Percentiles rank a stretch among this genome's conserved stretches.
Conservation (phyloP, 805 yeast species). For the Candida ortonii region DNA sequence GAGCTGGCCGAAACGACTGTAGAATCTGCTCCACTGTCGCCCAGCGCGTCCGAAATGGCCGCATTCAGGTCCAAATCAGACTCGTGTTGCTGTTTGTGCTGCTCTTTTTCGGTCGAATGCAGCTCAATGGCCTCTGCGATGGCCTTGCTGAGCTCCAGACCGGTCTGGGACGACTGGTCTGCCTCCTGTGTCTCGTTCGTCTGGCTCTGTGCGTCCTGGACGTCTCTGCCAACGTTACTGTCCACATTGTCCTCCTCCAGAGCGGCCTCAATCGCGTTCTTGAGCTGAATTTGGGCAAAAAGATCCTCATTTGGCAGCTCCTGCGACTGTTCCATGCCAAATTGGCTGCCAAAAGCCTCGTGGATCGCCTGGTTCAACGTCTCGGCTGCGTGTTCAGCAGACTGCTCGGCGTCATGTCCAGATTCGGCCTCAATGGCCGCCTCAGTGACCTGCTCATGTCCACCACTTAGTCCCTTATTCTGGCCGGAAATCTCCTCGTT, state of each 20-base stretch:
- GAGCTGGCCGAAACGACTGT: slow-evolving; percentile 1
- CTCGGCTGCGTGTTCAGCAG: slow-evolving; percentile 10
- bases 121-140: slow-evolving; percentile 25
- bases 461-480: background rate
- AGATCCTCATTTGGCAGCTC: slow-evolving; percentile 11
- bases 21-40: slow-evolving; percentile 1
- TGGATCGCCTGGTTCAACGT: slow-evolving; percentile 24
- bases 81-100: slow-evolving; percentile 2
- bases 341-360: slow-evolving; percentile 24
- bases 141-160: slow-evolving; percentile 22
- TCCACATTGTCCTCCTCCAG: slow-evolving; percentile 12
- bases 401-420: background rate
- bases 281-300: slow-evolving; percentile 22
- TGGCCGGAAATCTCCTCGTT: slow-evolving; percentile 5
- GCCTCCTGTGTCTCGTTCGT: background rate
- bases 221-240: background rate
- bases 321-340: slow-evolving; percentile 9
- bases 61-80: slow-evolving; percentile 19
- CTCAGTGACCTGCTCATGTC: slow-evolving; percentile 4
- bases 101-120: slow-evolving; percentile 7
- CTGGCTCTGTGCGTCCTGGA: slow-evolving; percentile 1
- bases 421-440: slow-evolving; percentile 4
- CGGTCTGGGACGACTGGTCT: slow-evolving; percentile 7
- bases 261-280: slow-evolving; percentile 29
- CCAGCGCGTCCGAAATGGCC: slow-evolving; percentile 21